A percentile compares a stretch with the other conserved stretches of the same genome.
Evolutionary conservation across 2,329 filamentous ascomycete genomes (phyloP).

Genomic region (Conoideocrella luteorostrata): DNA sequence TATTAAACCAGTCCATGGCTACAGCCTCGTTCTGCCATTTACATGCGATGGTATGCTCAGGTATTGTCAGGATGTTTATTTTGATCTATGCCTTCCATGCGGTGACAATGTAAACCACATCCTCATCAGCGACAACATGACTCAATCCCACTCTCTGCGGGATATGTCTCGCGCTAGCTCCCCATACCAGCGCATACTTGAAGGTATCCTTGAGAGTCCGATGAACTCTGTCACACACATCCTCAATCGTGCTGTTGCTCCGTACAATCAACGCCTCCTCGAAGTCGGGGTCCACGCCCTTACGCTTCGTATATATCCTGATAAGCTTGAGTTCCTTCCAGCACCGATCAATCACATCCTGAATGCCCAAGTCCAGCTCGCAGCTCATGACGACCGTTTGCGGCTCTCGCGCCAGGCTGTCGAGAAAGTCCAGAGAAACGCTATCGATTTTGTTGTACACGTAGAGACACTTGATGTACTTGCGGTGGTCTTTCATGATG

Average conservation of each 20-base stretch:
- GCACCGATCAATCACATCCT: constrained; percentile 88
- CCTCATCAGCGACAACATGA: constrained; percentile 69
- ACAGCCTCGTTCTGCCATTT: too few relatives aligned
- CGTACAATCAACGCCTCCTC: constrained; percentile 88
- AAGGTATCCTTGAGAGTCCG: constrained; percentile 94
- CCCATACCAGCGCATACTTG: constrained; percentile 98
- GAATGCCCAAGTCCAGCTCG: constrained; percentile 87
- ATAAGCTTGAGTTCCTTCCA: constrained; percentile 92
- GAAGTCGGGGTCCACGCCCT: constrained; percentile 86
- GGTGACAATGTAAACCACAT: constrained; percentile 62
- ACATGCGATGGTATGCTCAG: too few relatives aligned
- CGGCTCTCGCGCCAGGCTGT: constrained; percentile 85
- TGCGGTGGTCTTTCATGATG: constrained; percentile 98
- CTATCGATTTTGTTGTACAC: constrained; percentile 99
- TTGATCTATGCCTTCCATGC: constrained; percentile 52
- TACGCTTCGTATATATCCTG: constrained; percentile 92
- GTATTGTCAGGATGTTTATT: background rate
- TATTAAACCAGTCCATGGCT: too few relatives aligned
- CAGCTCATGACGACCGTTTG: constrained; percentile 97
- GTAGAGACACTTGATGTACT: constrained; percentile 92
- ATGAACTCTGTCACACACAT: constrained; percentile 95
- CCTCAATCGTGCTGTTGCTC: constrained; percentile 81
- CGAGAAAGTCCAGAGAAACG: constrained; percentile 87
- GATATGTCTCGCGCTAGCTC: constrained; percentile 88
- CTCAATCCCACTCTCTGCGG: constrained; percentile 86